Conservation (phyloP, 371 early-diverging fungal genomes). For the Mortierella sp. region DNA sequence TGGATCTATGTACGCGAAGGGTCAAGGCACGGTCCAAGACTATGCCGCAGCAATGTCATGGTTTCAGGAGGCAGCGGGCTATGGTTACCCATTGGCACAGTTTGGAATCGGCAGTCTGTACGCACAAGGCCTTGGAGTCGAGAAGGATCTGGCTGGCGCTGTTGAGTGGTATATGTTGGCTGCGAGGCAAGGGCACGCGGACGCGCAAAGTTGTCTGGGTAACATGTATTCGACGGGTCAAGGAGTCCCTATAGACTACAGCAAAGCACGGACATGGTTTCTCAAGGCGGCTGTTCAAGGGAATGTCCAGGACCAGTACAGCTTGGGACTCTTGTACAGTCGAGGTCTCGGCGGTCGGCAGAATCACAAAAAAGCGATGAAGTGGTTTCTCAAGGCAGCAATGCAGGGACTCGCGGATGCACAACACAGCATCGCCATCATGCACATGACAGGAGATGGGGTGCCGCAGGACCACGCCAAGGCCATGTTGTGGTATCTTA, state of each 20-base stretch:
- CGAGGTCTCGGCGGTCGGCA: constrained; percentile 61
- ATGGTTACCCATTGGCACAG: not conserved
- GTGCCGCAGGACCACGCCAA: constrained; percentile 61
- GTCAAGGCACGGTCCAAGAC: constrained; percentile 65
- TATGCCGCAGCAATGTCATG: constrained; percentile 63
- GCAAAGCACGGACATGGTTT: constrained; percentile 68
- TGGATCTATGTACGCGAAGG: constrained; percentile 77
- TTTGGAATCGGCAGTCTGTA: not conserved
- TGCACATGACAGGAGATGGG: constrained; percentile 82
- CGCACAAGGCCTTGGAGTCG: not conserved
- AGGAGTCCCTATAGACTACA: constrained; percentile 63
- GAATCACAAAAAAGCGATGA: constrained; percentile 58
- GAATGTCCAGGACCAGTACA: constrained; percentile 59
- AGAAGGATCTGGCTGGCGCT: not conserved
- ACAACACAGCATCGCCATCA: constrained; percentile 81
- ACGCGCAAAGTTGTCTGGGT: constrained; percentile 62
- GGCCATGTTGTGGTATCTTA: constrained; percentile 67
- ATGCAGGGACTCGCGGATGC: constrained; percentile 61
- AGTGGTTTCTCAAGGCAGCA: constrained; percentile 63
- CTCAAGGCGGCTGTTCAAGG: constrained; percentile 66
- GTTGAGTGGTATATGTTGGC: constrained; percentile 35
- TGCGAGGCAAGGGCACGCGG: constrained; percentile 61
- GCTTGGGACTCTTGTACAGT: constrained; percentile 63
- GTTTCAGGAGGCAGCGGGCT: constrained; percentile 60
- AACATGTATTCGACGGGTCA: constrained; percentile 67